Base-by-base conservation (phyloP, 257 asterid genomes). In the Petunia secreta region DNA sequence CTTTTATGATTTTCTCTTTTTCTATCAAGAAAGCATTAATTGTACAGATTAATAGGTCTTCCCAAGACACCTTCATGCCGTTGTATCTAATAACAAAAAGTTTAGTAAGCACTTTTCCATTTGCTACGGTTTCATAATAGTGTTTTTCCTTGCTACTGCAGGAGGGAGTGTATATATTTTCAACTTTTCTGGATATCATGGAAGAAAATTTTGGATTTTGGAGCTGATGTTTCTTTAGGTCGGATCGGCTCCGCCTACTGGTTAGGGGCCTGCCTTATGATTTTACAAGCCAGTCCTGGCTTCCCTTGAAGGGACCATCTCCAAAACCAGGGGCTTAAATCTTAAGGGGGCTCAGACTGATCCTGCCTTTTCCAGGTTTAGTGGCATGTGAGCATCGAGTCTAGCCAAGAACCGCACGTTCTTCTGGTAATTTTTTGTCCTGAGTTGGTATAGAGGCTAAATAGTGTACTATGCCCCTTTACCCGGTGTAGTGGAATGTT, bases 141-240 rank as follows among this genome's bases (percentile, higher is more conserved):
- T 40, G 74, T 53, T 69, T 66, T 81, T 46, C 48, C 62, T 63
- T 85, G 79, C 55, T 52, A 9, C 39, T 84, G 80, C 91, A 92
- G 96, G 87, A 90, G 62, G 93, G 89, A 43, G 55, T 90, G 55
- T 73, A 41, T 37, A 66, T n/a, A 81, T 52, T 75, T 52, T 64
- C 77, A 71, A 67, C 58, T 71, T 85, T 41, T 9, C 11, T 66
- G 0, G 83, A 83, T 74, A 73, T 7, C 25, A 2, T 90, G 94
- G 94, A 85, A 53, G 84, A 52, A 78, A 68, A 87, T 91, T 54
- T 71, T 90, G 90, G 89, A 86, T 77, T 79, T 41, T 69, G 97
- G 96, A 81, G 83, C 69, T 58, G 88, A 76, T 67, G 84, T 66
- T 60, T 92, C 89, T 79, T 78, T 79, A 80, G 85, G 89, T 55